These are phyloP conservation scores for Colletotrichum liriopes DNA, from an alignment of 2,329 filamentous ascomycete genomes.

Conservation along the genomic window DNA sequence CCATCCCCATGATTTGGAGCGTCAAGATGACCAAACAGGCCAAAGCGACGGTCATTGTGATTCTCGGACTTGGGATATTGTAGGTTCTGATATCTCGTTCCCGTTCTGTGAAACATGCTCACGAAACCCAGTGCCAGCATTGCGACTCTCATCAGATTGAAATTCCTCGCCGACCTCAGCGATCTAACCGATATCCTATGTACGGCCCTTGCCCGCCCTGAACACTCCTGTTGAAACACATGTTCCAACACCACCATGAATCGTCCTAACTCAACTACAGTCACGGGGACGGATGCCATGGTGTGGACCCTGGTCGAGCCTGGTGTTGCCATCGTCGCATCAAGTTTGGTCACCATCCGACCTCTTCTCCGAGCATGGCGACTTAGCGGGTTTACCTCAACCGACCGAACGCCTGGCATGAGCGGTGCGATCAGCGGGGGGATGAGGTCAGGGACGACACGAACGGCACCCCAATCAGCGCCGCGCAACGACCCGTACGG, in stretches of 20 bases:
- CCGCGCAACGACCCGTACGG: conserved; percentile 52
- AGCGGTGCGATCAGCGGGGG: conserved; percentile 46
- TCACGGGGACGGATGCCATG: conserved; percentile 66
- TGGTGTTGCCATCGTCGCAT: conserved; percentile 68
- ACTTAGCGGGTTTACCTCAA: conserved; percentile 63
- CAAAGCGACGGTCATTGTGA: conserved; percentile 66
- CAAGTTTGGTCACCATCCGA: conserved; percentile 69
- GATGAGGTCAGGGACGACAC: conserved; percentile 50
- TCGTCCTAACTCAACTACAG: conserved; percentile 48
- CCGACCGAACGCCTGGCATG: conserved; percentile 52
- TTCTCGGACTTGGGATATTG: conserved; percentile 68
- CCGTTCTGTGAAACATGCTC: neutral
- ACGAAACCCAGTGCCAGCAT: conserved; percentile 62
- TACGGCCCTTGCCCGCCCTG: conserved; percentile 49
- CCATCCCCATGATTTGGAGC: conserved; percentile 69
- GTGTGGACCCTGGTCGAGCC: conserved; percentile 72
- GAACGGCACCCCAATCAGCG: conserved; percentile 41
- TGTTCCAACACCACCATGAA: too few relatives aligned
- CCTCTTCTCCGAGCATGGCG: conserved; percentile 66
- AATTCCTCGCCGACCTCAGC: conserved; percentile 62
- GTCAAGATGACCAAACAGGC: conserved; percentile 68
- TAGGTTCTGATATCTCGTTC: conserved; percentile 47
- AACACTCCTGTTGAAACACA: neutral
- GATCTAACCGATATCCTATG: conserved; percentile 64
- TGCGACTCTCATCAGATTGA: conserved; percentile 68